These are phyloP conservation scores for Blastosporella zonata DNA, from an alignment of 1,284 basidiomycete species.

Conservation along the genomic window DNA sequence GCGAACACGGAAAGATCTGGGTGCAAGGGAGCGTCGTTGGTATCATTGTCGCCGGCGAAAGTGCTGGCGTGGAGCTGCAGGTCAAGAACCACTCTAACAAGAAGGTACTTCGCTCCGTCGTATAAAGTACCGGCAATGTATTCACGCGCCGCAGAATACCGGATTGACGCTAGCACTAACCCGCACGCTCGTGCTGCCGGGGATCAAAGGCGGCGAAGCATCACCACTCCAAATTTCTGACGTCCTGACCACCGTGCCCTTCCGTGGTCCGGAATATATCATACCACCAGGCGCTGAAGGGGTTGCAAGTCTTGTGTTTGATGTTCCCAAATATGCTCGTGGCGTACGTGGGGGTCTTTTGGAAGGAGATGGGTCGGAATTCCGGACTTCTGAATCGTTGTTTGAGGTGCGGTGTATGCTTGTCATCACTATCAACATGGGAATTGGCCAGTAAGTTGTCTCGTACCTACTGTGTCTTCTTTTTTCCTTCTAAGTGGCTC, in stretches of 20 bases:
- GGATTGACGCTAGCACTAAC: slow-evolving; percentile 57
- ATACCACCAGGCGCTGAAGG: slow-evolving; percentile 71
- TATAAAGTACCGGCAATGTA: slow-evolving; percentile 3
- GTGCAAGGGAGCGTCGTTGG: slow-evolving; percentile 62
- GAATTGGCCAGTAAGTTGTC: slow-evolving; percentile 53
- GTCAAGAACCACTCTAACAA: slow-evolving; percentile 76
- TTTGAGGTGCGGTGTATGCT: slow-evolving; percentile 64
- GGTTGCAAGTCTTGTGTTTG: slow-evolving; percentile 70
- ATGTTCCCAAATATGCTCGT: slow-evolving; percentile 61
- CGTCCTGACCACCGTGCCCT: slow-evolving; percentile 63
- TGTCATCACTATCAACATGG: slow-evolving; percentile 57
- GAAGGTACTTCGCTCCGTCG: slow-evolving; percentile 47
- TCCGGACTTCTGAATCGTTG: slow-evolving; percentile 43
- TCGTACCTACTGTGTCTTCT: no score
- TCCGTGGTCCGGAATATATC: slow-evolving; percentile 67
- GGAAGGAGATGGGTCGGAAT: slow-evolving; percentile 40
- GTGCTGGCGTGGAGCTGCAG: slow-evolving; percentile 66
- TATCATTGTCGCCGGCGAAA: slow-evolving; percentile 62
- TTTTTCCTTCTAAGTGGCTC: slow-evolving; percentile 5
- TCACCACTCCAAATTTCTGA: slow-evolving; percentile 60
- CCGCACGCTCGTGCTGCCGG: slow-evolving; percentile 56
- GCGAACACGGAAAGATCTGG: slow-evolving; percentile 76
- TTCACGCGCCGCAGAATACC: slow-evolving; percentile 49
- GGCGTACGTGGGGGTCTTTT: slow-evolving; percentile 57
- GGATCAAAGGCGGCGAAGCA: slow-evolving; percentile 36